Conservation (phyloP, 352 stramenopile species). For the Globisporangium barbulae region DNA sequence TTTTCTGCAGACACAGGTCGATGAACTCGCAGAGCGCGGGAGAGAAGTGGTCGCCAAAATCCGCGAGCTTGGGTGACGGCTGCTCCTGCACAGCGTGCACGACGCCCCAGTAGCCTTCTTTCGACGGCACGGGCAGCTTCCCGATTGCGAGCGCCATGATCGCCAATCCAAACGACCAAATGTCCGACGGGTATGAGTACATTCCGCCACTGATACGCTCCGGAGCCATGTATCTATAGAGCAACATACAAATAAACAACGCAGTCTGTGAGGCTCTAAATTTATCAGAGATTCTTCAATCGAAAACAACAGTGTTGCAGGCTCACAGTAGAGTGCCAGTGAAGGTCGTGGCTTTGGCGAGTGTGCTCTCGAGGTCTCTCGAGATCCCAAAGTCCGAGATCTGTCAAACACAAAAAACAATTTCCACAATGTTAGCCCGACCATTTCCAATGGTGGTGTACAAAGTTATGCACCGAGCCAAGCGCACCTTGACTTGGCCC, state of each 20-base stretch:
- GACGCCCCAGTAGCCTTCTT: conserved; percentile 89
- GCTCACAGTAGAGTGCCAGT: conserved; percentile 88
- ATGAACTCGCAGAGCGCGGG: conserved; percentile 73
- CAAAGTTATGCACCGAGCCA: not conserved
- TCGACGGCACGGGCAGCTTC: conserved; percentile 73
- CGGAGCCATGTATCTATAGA: conserved; percentile 87
- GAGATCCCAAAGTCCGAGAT: conserved; percentile 88
- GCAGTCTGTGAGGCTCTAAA: too few relatives aligned
- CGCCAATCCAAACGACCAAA: conserved; percentile 80
- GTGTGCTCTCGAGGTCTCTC: conserved; percentile 73
- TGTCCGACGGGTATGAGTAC: conserved; percentile 87
- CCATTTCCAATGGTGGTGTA: not conserved
- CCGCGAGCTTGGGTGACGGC: conserved; percentile 55
- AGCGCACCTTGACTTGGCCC: conserved; percentile 62
- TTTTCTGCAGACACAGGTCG: conserved; percentile 78
- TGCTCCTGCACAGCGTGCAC: conserved; percentile 82
- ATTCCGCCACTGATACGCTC: conserved; percentile 90
- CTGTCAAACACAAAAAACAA: conserved; percentile 15
- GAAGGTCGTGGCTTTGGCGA: conserved; percentile 88
- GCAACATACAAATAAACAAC: not conserved
- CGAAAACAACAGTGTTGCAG: not conserved
- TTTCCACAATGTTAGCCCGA: not conserved
- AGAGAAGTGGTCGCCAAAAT: conserved; percentile 68
- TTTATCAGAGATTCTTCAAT: too few relatives aligned
- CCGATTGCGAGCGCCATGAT: conserved; percentile 88